Percentiles rank a stretch among this genome's conserved stretches.
phyloP scores from a whole-genome alignment of 2,329 filamentous ascomycete genomes.

The Phyllosticta citriasiana region DNA sequence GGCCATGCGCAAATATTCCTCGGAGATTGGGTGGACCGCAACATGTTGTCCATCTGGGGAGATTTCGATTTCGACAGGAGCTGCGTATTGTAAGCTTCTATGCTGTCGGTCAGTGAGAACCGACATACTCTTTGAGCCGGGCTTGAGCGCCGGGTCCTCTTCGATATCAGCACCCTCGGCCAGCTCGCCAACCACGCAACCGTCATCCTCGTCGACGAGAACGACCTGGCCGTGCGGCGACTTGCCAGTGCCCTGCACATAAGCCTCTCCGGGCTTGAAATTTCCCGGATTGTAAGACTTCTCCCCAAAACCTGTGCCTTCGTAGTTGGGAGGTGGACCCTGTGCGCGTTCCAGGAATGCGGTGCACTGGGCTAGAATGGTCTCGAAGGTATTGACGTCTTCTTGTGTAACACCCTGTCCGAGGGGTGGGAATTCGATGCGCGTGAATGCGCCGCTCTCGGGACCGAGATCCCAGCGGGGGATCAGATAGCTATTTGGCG shows the following conservation, averaged over 20 bases:
- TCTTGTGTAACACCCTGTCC: slow-evolving; percentile 74
- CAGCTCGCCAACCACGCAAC: slow-evolving; percentile 87
- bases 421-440: slow-evolving; percentile 76
- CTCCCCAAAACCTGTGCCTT: slow-evolving; percentile 20
- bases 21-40: slow-evolving; percentile 56
- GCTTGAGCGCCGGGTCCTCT: slow-evolving; percentile 64
- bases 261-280: slow-evolving; percentile 71
- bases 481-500: slow-evolving; percentile 84
- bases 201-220: slow-evolving; percentile 89
- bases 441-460: slow-evolving; percentile 80
- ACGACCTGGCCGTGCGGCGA: slow-evolving; percentile 63
- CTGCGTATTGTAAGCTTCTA: slow-evolving; percentile 32
- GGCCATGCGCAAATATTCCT: slow-evolving; percentile 65
- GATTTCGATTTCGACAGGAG: slow-evolving; percentile 71
- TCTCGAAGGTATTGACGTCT: slow-evolving; percentile 93
- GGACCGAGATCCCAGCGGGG: slow-evolving; percentile 89
- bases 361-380: slow-evolving; percentile 94
- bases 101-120: background rate
- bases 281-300: slow-evolving; percentile 67
- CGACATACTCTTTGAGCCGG: slow-evolving; percentile 77
- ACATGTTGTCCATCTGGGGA: slow-evolving; percentile 59
- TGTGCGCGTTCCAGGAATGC: slow-evolving; percentile 81
- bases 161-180: slow-evolving; percentile 71
- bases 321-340: slow-evolving; percentile 38
- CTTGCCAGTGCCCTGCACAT: slow-evolving; percentile 39